Percentiles rank a stretch among this genome's conserved stretches.
Conservation (phyloP, 805 yeast species). For the Yarrowia sp. region DNA sequence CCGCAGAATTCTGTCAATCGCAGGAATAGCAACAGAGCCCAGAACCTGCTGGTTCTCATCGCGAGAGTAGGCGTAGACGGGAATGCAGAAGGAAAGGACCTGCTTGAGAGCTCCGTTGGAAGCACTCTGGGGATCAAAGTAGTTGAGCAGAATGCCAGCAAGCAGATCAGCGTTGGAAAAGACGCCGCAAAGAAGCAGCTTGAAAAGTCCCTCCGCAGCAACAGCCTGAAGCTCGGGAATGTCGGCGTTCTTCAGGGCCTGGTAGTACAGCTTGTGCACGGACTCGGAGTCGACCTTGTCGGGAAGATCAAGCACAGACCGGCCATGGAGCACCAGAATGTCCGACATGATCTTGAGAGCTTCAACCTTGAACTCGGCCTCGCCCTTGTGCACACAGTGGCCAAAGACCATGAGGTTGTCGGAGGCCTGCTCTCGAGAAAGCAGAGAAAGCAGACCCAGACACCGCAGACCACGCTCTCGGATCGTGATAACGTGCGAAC, state of each 20-base stretch:
- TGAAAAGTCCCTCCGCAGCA: constrained; percentile 84
- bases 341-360: constrained; percentile 75
- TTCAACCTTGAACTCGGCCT: constrained; percentile 57
- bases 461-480: constrained; percentile 68
- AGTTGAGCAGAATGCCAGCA: constrained; percentile 62
- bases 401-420: constrained; percentile 65
- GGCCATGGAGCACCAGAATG: constrained; percentile 74
- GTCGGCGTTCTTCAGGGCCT: constrained; percentile 50
- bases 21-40: constrained; percentile 43
- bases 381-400: constrained; percentile 65
- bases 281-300: constrained; percentile 59
- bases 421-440: constrained; percentile 62
- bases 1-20: constrained; percentile 30
- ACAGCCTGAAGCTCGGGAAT: constrained; percentile 69
- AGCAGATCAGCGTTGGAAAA: constrained; percentile 63
- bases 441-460: constrained; percentile 73
- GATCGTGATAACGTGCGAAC: constrained; percentile 53
- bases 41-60: constrained; percentile 65
- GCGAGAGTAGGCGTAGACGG: constrained; percentile 81
- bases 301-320: constrained; percentile 57
- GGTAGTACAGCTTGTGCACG: constrained; percentile 66
- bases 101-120: constrained; percentile 69
- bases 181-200: constrained; percentile 73
- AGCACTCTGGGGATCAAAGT: constrained; percentile 67
- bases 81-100: constrained; percentile 80